A percentile compares a stretch with the other conserved stretches of the same genome.
phyloP scores from a whole-genome alignment of 441 rosid genomes.

The Gossypium aridum region DNA sequence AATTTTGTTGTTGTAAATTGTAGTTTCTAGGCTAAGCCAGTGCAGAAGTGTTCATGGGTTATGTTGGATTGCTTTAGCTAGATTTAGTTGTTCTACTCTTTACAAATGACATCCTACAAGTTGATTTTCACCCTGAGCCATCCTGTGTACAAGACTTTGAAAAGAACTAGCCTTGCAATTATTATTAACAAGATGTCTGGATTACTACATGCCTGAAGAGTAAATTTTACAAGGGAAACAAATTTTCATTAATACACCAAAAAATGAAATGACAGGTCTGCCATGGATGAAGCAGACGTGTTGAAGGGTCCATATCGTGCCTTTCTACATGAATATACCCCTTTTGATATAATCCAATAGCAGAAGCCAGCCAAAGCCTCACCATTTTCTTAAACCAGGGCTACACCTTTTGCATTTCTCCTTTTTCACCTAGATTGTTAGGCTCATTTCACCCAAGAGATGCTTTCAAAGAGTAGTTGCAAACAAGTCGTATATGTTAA shows the following conservation, averaged over 20 bases:
- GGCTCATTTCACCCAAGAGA: constrained; percentile 11
- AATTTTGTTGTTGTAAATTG: not conserved
- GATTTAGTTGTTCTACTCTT: not conserved
- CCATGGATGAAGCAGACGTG: constrained; percentile 18
- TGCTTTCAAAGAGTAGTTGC: constrained; percentile 9
- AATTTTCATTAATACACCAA: not conserved
- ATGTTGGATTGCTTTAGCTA: too few relatives aligned
- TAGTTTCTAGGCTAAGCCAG: not conserved
- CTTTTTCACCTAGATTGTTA: not conserved
- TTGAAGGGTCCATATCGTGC: constrained; percentile 14
- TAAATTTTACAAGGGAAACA: not conserved
- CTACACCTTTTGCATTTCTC: not conserved
- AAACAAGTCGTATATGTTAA: constrained; percentile 9
- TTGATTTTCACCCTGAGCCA: not conserved
- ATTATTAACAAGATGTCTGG: not conserved
- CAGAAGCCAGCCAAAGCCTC: constrained; percentile 20
- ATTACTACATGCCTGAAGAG: not conserved
- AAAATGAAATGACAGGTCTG: constrained; percentile 7
- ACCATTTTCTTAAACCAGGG: constrained; percentile 6
- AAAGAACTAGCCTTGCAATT: not conserved
- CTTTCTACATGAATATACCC: constrained; percentile 11
- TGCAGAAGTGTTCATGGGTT: too few relatives aligned
- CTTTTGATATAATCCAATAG: not conserved
- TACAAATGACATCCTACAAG: not conserved
- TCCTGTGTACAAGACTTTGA: not conserved